Evolutionary conservation across 116 monocot genomes (phyloP).

Genomic region (Iris pallida): DNA sequence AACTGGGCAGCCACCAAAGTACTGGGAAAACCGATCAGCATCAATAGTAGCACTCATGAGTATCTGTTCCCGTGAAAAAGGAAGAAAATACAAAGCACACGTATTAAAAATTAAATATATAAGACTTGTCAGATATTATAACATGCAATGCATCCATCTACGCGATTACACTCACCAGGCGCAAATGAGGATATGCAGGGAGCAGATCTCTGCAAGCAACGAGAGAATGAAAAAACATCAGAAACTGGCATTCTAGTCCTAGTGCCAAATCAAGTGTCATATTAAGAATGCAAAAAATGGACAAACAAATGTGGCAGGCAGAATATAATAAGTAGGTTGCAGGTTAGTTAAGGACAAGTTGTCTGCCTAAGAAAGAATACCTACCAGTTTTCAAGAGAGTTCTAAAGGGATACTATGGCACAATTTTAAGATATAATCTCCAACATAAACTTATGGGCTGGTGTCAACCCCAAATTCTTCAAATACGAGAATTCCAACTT

Average conservation of each 20-base stretch:
- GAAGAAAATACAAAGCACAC: not conserved
- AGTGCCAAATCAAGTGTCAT: not conserved
- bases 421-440: too few relatives aligned
- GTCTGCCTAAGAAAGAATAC: too few relatives aligned
- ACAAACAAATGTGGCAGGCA: too few relatives aligned
- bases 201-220: slow-evolving; percentile 69
- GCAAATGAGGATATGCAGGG: slow-evolving; percentile 75
- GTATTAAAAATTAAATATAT: not conserved
- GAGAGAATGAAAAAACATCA: slow-evolving; percentile 6
- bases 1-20: slow-evolving; percentile 83
- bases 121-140: not conserved
- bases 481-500: too few relatives aligned
- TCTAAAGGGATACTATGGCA: too few relatives aligned
- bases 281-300: too few relatives aligned
- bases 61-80: slow-evolving; percentile 44
- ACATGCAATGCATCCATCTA: not conserved
- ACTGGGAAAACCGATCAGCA: slow-evolving; percentile 81
- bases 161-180: slow-evolving; percentile 46
- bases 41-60: slow-evolving; percentile 99
- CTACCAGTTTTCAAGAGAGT: too few relatives aligned
- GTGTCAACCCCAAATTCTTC: too few relatives aligned
- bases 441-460: too few relatives aligned
- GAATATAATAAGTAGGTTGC: too few relatives aligned
- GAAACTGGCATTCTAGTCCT: not conserved
- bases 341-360: too few relatives aligned